A percentile compares a stretch with the other conserved stretches of the same genome.
phyloP scores from a whole-genome alignment of 163 green algal genomes.

The Scenedesmus sp. region DNA sequence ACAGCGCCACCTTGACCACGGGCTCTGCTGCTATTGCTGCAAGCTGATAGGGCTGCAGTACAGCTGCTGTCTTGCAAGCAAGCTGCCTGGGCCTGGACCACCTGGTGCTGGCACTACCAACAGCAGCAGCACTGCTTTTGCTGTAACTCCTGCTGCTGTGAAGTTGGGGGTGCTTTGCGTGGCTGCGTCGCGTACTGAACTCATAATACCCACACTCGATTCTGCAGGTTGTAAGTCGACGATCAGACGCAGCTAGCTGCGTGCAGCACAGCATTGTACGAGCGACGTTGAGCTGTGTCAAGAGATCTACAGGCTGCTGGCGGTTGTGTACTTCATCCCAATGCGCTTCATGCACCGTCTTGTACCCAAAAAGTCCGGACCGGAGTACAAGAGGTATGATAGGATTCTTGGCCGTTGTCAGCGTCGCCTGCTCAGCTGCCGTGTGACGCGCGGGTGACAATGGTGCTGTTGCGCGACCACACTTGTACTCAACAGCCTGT shows the following conservation, averaged over 20 bases:
- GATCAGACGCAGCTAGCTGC: background rate
- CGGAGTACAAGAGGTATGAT: too few relatives aligned
- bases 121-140: background rate
- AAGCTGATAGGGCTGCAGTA: background rate
- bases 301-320: background rate
- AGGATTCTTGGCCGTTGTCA: too few relatives aligned
- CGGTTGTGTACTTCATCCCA: too few relatives aligned
- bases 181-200: background rate
- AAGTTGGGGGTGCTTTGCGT: background rate
- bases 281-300: background rate
- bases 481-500: too few relatives aligned
- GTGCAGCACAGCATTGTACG: background rate
- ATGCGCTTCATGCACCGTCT: too few relatives aligned
- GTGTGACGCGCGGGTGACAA: too few relatives aligned
- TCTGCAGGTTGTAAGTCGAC: background rate
- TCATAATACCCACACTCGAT: background rate
- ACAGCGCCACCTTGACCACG: slow-evolving; percentile 37
- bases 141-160: background rate
- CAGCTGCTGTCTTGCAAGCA: slow-evolving; percentile 2
- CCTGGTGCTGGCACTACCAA: background rate
- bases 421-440: too few relatives aligned
- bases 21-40: slow-evolving; percentile 35
- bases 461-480: too few relatives aligned
- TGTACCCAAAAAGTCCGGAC: too few relatives aligned
- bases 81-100: background rate